These are phyloP conservation scores for Phaffomyces antillensis DNA, from an alignment of 805 yeast species.

Conservation along the genomic window DNA sequence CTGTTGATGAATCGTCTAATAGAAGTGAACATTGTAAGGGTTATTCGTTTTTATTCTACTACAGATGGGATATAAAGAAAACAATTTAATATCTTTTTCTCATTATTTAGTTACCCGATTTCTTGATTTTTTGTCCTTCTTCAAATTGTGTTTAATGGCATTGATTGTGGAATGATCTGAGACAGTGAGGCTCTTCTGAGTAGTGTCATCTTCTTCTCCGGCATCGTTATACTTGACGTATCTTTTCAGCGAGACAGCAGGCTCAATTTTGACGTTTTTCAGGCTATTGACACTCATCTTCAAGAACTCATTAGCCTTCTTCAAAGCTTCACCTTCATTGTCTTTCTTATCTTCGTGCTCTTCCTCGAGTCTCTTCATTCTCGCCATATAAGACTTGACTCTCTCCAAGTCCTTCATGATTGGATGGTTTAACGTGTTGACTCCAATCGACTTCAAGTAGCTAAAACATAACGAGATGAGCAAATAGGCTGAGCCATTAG, in stretches of 20 bases:
- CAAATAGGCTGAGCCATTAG: slow-evolving; percentile 40
- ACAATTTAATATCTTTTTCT: too few relatives aligned
- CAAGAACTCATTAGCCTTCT: slow-evolving; percentile 41
- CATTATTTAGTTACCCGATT: neutral
- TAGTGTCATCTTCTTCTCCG: too few relatives aligned
- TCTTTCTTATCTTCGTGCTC: slow-evolving; percentile 10
- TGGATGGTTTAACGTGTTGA: slow-evolving; percentile 49
- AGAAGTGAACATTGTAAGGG: slow-evolving; percentile 11
- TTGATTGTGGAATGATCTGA: too few relatives aligned
- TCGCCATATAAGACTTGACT: slow-evolving; percentile 61
- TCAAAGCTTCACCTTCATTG: slow-evolving; percentile 22
- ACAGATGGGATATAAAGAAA: too few relatives aligned
- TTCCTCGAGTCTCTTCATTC: slow-evolving; percentile 30
- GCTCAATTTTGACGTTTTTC: slow-evolving; percentile 19
- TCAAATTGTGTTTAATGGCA: too few relatives aligned
- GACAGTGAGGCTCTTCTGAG: too few relatives aligned
- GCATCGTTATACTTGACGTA: too few relatives aligned
- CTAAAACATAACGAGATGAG: slow-evolving; percentile 52
- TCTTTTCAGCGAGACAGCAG: slow-evolving; percentile 40
- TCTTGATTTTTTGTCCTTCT: too few relatives aligned
- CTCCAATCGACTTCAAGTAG: slow-evolving; percentile 51
- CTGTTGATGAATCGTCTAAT: slow-evolving; percentile 30
- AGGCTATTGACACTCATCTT: slow-evolving; percentile 7
- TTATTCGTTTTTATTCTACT: too few relatives aligned
- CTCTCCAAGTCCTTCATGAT: slow-evolving; percentile 61